Base-by-base conservation (phyloP, 331 rosid genomes). In the Quercus tomentella region DNA sequence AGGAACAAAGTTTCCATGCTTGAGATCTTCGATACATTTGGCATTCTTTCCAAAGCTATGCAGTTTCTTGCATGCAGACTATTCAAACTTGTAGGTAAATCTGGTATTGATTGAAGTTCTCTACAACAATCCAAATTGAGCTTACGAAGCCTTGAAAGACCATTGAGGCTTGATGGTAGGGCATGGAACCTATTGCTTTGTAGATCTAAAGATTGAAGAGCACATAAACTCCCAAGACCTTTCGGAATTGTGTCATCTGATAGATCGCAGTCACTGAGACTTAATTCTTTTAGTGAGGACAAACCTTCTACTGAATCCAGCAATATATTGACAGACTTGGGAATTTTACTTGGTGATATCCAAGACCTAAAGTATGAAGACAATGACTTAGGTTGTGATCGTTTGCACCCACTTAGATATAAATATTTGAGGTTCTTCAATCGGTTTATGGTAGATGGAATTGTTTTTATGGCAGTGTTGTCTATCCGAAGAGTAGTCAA, bases 301-400 rank as follows among this genome's bases (percentile, higher is more conserved):
- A 62, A 4, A 0, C 68, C 35, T 62, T 62, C 35, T 5, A 62
- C 3, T 14, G 56, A 21, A 69, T 30, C 0, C 1, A 37, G 12
- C 26, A 76, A 67, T 12, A 61, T 0, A 79, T 20, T 37, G 25
- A 61, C 16, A 1, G 85, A 62, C 20, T 75, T 20, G 3, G 33
- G 18, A 76, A 4, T 3, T 33, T 37, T 7, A 12, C 30, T 77
- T 28, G 86, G 89, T 37, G 83, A 82, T 75, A 85, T 80, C 89
- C 80, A 82, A 25, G 89, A 26, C 81, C 21, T 15, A 16, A 84
- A 23, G 37, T 79, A 58, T 21, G 85, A 83, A 77, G 85, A 80
- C 58, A 77, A 56, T 10, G 82, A 56, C 35, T 87, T 77, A 0
- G 65, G 31, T 2, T 82, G 41, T 5, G 70, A 54, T 52, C 84